Evolutionary conservation across 2,329 filamentous ascomycete species (phyloP).

Genomic region (Claviceps maximensis): DNA sequence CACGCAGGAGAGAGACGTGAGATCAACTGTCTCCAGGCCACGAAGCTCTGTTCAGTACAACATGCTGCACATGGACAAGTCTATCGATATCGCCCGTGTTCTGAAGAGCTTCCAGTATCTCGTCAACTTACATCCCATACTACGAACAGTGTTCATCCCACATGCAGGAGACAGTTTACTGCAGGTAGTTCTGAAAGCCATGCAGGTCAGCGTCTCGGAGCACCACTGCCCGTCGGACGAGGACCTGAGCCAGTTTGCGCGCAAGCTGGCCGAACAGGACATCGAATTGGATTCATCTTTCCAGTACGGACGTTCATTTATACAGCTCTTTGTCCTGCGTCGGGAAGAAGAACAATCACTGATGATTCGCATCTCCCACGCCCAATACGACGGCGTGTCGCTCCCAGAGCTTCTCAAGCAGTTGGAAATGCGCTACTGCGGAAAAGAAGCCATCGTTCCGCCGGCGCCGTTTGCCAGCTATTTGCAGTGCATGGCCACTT

Average conservation of each 20-base stretch:
- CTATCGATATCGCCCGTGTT: slow-evolving; percentile 34
- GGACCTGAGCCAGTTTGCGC: slow-evolving; percentile 18
- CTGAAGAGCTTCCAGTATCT: slow-evolving; percentile 39
- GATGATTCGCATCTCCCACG: not conserved
- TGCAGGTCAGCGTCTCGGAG: slow-evolving; percentile 22
- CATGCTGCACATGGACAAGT: slow-evolving; percentile 45
- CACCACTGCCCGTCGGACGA: slow-evolving; percentile 30
- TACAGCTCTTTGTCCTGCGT: slow-evolving; percentile 49
- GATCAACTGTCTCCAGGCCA: slow-evolving; percentile 41
- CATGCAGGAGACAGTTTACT: slow-evolving; percentile 33
- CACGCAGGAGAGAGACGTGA: slow-evolving; percentile 45
- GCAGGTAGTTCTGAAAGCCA: slow-evolving; percentile 43
- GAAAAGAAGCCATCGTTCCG: slow-evolving; percentile 15
- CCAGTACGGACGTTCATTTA: slow-evolving; percentile 39
- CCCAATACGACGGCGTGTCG: not conserved
- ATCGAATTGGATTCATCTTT: slow-evolving; percentile 18
- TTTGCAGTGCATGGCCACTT: slow-evolving; percentile 30
- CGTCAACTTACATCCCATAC: slow-evolving; percentile 47
- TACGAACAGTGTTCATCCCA: slow-evolving; percentile 52
- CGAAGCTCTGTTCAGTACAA: slow-evolving; percentile 52
- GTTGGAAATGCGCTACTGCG: slow-evolving; percentile 35
- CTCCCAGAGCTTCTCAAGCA: slow-evolving; percentile 39
- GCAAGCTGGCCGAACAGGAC: not conserved
- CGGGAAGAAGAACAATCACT: slow-evolving; percentile 17
- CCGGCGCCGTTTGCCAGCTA: slow-evolving; percentile 31